These are phyloP conservation scores for Scedosporium dehoogii DNA, from an alignment of 2,329 filamentous ascomycete species.

Conservation along the genomic window DNA sequence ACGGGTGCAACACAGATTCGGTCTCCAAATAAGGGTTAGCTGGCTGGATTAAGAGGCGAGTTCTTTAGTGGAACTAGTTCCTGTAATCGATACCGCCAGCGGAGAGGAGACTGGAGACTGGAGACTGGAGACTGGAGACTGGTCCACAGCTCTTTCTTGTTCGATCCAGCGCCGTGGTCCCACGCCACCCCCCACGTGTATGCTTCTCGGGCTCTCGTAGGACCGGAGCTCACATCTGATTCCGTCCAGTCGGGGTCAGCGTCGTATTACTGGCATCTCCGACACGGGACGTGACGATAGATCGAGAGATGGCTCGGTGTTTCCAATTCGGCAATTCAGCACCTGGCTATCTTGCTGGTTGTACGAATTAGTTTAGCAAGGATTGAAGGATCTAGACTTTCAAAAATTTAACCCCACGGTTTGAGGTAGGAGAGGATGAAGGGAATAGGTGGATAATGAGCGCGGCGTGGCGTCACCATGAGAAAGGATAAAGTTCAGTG, in stretches of 20 bases:
- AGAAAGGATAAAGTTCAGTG: background rate
- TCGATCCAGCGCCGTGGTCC: background rate
- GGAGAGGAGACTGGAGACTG: background rate
- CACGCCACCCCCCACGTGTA: background rate
- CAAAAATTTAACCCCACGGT: background rate
- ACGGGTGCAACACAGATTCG: background rate
- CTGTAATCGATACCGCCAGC: background rate
- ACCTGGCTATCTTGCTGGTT: background rate
- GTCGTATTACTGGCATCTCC: background rate
- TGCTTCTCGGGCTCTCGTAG: background rate
- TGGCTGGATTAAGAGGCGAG: background rate
- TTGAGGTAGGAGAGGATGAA: background rate
- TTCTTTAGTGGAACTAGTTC: background rate
- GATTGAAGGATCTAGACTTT: background rate
- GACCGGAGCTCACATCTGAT: background rate
- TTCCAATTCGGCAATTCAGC: background rate
- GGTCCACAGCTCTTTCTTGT: background rate
- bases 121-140: too few relatives aligned
- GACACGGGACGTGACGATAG: too few relatives aligned
- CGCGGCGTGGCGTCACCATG: background rate
- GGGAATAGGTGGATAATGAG: too few relatives aligned
- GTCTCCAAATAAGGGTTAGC: background rate
- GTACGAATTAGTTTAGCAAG: background rate
- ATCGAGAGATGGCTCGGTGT: background rate
- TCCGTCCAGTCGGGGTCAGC: background rate